Percentiles rank a stretch among this genome's conserved stretches.
phyloP scores from a whole-genome alignment of 192 early-diverging fungal species.

The Jimgerdemannia lactiflua region DNA sequence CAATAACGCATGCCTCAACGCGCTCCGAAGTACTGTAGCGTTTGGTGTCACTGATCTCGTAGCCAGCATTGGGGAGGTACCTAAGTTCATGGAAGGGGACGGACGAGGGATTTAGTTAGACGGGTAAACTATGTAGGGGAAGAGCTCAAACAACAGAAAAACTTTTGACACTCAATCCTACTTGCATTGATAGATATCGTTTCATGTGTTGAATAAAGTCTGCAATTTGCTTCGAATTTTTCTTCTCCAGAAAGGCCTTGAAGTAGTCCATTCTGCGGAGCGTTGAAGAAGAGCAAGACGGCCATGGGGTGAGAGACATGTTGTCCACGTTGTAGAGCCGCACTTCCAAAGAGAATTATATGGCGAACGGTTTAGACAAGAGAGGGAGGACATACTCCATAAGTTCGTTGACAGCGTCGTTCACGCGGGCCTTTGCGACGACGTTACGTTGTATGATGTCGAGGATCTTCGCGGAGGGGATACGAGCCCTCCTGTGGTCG shows the following conservation, averaged over 20 bases:
- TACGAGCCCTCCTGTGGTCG: slow-evolving; percentile 24
- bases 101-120: not conserved
- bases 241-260: slow-evolving; percentile 22
- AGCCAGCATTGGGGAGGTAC: slow-evolving; percentile 52
- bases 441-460: slow-evolving; percentile 39
- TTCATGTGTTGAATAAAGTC: slow-evolving; percentile 44
- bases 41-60: slow-evolving; percentile 49
- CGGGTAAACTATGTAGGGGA: not conserved
- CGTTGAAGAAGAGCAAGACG: not conserved
- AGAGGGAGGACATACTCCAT: slow-evolving; percentile 31
- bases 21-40: slow-evolving; percentile 43
- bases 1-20: slow-evolving; percentile 54
- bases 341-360: not conserved
- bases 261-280: slow-evolving; percentile 35
- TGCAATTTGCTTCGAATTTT: slow-evolving; percentile 25
- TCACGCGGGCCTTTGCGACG: slow-evolving; percentile 26
- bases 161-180: not conserved
- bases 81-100: slow-evolving; percentile 28
- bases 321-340: not conserved
- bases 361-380: not conserved
- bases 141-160: slow-evolving; percentile 2
- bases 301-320: not conserved
- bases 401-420: slow-evolving; percentile 39
- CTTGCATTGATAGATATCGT: slow-evolving; percentile 33
- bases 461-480: slow-evolving; percentile 22